These are phyloP conservation scores for Ophiognomonia clavigignenti-juglandacearum DNA, from an alignment of 2,329 filamentous ascomycete genomes.

Conservation along the genomic window DNA sequence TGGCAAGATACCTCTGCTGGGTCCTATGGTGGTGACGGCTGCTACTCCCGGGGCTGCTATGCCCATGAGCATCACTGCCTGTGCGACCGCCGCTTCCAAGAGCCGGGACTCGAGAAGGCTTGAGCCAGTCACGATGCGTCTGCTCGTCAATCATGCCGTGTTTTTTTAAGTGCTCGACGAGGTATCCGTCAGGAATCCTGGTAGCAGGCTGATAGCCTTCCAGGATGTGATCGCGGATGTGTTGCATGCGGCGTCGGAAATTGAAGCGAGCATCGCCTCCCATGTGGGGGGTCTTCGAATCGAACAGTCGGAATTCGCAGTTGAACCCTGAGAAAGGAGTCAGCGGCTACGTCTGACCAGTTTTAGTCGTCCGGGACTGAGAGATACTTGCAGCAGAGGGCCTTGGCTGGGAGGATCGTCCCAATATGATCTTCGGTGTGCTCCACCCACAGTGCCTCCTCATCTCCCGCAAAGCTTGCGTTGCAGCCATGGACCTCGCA, in stretches of 20 bases:
- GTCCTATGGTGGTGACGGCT: neutral
- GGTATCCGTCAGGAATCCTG: conserved; percentile 31
- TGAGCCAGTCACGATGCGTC: neutral
- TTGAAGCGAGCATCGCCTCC: conserved; percentile 18
- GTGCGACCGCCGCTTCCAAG: neutral
- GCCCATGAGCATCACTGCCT: neutral
- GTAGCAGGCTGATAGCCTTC: conserved; percentile 18
- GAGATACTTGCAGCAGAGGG: conserved; percentile 13
- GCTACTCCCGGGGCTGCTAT: neutral
- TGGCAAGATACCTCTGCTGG: neutral
- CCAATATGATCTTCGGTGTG: conserved; percentile 37
- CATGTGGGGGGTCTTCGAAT: conserved; percentile 10
- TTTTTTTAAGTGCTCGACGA: conserved; percentile 33
- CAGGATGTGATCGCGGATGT: conserved; percentile 42
- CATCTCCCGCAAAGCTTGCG: conserved; percentile 21
- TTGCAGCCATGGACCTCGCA: conserved; percentile 44
- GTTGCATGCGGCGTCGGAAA: conserved; percentile 40
- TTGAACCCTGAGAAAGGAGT: conserved; percentile 37
- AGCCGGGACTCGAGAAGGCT: neutral
- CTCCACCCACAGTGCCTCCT: conserved; percentile 38
- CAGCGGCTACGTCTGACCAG: too few relatives aligned
- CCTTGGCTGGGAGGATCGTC: conserved; percentile 26
- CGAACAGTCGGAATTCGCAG: conserved; percentile 27
- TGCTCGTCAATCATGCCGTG: conserved; percentile 23
- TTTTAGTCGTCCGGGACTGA: too few relatives aligned